phyloP scores from a whole-genome alignment of 2,329 filamentous ascomycete genomes.

The Talaromyces sp. region DNA sequence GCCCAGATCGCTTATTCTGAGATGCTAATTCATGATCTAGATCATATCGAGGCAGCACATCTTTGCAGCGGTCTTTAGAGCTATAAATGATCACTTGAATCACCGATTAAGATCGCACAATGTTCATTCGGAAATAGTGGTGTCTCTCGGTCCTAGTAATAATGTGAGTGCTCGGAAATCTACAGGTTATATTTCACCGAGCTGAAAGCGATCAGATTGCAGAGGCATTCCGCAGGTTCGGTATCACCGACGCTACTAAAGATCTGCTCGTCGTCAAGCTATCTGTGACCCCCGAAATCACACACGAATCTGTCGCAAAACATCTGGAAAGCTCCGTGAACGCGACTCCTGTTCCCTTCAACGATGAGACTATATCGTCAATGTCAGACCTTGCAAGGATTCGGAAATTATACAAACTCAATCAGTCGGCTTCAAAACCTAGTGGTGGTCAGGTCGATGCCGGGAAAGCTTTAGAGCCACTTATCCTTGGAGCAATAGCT shows the following conservation, averaged over 20 bases:
- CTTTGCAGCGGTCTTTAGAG: slow-evolving; percentile 69
- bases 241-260: slow-evolving; percentile 65
- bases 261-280: slow-evolving; percentile 79
- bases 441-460: slow-evolving; percentile 18
- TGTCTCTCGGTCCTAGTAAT: slow-evolving; percentile 71
- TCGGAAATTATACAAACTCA: slow-evolving; percentile 82
- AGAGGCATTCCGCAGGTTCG: slow-evolving; percentile 84
- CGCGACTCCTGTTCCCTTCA: slow-evolving; percentile 55
- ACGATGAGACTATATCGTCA: slow-evolving; percentile 56
- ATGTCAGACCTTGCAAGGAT: slow-evolving; percentile 64
- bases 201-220: slow-evolving; percentile 55
- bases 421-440: slow-evolving; percentile 47
- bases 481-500: slow-evolving; percentile 72
- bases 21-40: slow-evolving; percentile 35
- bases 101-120: slow-evolving; percentile 70
- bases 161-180: slow-evolving; percentile 54
- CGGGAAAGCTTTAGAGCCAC: slow-evolving; percentile 52
- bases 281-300: slow-evolving; percentile 47
- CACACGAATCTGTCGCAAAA: slow-evolving; percentile 46
- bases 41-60: slow-evolving; percentile 68
- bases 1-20: neutral
- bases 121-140: slow-evolving; percentile 83
- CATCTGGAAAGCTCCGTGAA: slow-evolving; percentile 61
- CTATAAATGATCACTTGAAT: slow-evolving; percentile 61
- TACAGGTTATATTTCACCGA: neutral